These are phyloP conservation scores for Raphanus hybrid DNA, from an alignment of 441 rosid species.

Conservation along the genomic window DNA sequence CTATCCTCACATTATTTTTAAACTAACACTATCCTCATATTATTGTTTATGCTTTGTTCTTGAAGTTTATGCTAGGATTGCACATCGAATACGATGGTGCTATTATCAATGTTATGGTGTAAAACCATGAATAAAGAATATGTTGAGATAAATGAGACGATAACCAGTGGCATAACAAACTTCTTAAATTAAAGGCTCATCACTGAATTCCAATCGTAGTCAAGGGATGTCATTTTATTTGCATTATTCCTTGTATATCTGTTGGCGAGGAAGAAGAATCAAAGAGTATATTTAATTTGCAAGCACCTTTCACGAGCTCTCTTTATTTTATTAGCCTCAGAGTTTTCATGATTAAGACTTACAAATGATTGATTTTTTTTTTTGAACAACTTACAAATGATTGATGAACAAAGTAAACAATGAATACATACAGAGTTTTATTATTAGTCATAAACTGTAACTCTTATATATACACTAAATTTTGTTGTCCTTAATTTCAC, in stretches of 20 bases:
- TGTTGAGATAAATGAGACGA: no score
- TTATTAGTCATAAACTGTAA: background rate
- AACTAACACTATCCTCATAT: no score
- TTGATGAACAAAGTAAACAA: background rate
- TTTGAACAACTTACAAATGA: background rate
- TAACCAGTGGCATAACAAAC: background rate
- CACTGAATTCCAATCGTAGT: background rate
- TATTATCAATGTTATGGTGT: background rate
- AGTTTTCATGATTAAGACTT: background rate
- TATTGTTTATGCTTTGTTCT: no score
- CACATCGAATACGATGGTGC: no score
- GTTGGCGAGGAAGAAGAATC: background rate
- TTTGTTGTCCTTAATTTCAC: background rate
- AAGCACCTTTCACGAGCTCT: background rate
- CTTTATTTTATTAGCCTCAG: background rate
- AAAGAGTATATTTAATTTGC: background rate
- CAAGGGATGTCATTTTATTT: background rate
- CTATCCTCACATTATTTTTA: no score
- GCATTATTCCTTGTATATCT: background rate
- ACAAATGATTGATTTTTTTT: background rate
- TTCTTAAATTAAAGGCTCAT: no score
- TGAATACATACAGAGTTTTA: background rate
- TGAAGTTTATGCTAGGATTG: no score
- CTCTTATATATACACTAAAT: background rate
- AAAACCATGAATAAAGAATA: background rate